These are phyloP conservation scores for Ordospora pajunii DNA, from an alignment of 371 early-diverging fungal genomes.

Conservation along the genomic window DNA sequence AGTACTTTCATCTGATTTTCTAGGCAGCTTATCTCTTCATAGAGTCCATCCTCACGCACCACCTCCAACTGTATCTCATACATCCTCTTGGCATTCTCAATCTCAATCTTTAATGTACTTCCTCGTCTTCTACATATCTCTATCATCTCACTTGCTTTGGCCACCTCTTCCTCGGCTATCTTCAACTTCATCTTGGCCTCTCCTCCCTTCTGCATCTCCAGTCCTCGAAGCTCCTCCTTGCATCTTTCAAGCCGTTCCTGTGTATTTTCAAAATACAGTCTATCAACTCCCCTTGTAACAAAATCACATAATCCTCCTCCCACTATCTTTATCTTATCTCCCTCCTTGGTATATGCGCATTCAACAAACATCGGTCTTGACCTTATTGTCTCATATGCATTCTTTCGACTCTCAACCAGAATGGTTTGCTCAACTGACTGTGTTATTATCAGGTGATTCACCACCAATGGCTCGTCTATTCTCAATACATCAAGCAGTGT, in stretches of 20 bases:
- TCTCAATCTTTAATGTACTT: not conserved
- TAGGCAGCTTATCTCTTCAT: conserved; percentile 7
- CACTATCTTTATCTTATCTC: conserved; percentile 58
- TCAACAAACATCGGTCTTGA: conserved; percentile 38
- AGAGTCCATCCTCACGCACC: conserved; percentile 16
- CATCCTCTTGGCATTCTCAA: conserved; percentile 19
- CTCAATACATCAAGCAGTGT: conserved; percentile 52
- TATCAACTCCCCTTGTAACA: conserved; percentile 36
- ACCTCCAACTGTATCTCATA: not conserved
- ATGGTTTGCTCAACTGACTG: conserved; percentile 55
- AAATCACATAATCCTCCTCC: conserved; percentile 56
- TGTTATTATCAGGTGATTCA: conserved; percentile 54
- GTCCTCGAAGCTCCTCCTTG: not conserved
- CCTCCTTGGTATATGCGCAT: conserved; percentile 48
- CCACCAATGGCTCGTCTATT: conserved; percentile 29
- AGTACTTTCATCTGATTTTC: conserved; percentile 28
- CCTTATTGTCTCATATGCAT: conserved; percentile 57
- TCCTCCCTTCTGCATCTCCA: not conserved
- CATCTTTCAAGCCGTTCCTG: conserved; percentile 4
- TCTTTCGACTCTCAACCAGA: conserved; percentile 47
- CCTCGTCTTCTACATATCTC: not conserved
- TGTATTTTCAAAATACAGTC: conserved; percentile 53
- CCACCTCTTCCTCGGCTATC: not conserved
- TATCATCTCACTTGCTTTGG: not conserved
- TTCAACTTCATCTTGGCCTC: not conserved